Percentiles rank a stretch among this genome's conserved stretches.
Evolutionary conservation across 164 flowering plant genomes (phyloP).

Genomic region (Magnolia sinica): DNA sequence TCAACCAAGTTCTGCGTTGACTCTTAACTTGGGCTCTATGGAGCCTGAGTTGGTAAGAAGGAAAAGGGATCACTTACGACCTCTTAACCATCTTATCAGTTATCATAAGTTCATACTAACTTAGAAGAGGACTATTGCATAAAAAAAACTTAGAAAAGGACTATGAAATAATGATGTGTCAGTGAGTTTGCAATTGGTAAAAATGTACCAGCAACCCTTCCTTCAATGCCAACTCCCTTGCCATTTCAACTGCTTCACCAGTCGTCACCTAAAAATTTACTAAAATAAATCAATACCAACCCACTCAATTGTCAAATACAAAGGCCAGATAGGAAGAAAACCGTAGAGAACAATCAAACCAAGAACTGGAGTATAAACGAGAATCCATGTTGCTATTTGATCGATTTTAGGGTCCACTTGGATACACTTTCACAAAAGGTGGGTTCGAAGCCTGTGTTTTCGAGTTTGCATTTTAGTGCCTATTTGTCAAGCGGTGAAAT

Average conservation of each 20-base stretch:
- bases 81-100: too few species aligned
- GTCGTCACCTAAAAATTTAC: constrained; percentile 48
- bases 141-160: too few species aligned
- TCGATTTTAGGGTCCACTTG: neutral
- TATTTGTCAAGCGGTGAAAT: too few species aligned
- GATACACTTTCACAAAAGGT: neutral
- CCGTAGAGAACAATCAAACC: neutral
- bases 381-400: neutral
- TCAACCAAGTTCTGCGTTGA: too few species aligned
- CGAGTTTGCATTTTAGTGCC: too few species aligned
- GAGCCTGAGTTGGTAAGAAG: too few species aligned
- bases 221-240: constrained; percentile 68
- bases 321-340: neutral
- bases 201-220: constrained; percentile 78
- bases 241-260: constrained; percentile 79
- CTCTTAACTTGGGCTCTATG: too few species aligned
- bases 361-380: neutral
- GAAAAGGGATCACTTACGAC: too few species aligned
- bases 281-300: constrained; percentile 1
- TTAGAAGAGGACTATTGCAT: too few species aligned
- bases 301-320: neutral
- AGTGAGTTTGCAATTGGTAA: neutral
- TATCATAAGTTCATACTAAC: too few species aligned
- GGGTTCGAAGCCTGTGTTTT: too few species aligned
- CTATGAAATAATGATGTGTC: too few species aligned